Base-by-base conservation (phyloP, 1,284 basidiomycete species). In the Fistulina hepatica region DNA sequence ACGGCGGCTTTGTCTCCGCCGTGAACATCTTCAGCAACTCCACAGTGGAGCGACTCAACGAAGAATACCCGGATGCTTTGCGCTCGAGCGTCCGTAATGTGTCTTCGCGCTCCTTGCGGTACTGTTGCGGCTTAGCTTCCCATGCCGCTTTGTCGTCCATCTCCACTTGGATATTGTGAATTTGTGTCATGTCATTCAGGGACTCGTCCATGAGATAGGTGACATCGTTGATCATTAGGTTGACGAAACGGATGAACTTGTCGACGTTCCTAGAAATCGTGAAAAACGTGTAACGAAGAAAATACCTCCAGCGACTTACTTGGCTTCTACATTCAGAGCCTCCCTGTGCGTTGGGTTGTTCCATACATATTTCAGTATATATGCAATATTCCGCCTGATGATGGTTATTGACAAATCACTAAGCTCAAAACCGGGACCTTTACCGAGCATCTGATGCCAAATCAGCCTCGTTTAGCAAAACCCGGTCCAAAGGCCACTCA, bases 161-260 rank as follows among this genome's bases (percentile, higher is more conserved):
- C 57, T 93, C 82, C 0, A 64, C 63, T 57, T 97, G 84, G 38
- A 97, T 81, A 33, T 73, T 75, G 55, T 89, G 80, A 47, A 98
- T 92, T 56, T 93, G 88, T 5, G 78, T 68, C 35, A 99, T 68
- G 51, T 93, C 86, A 48, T 80, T 81, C 37, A 98, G 67, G 4
- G 92, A 94, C 54, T 99, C 95, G 56, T 98, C 94, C 65, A 99
- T 80, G 44, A 98, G 80, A 60, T 92, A 98, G 1, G 95, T 98
- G 32, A 95, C 92, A 54, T 99, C 95, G 70, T 97, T 97, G 71
- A 98, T 97, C 74, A 98, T 83, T 50, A 97, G 70, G 60, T 99
- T 98, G 61, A 92, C 77, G 58, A 99, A 98, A 38, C 85, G 81
- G 44, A 97, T 81, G 55, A 95, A 95, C 56, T 85, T 84, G 47